Evolutionary conservation across 306 rosid genomes (phyloP), one percentile per base, ranked within the genome.

Genomic region (Vigna mungo): DNA sequence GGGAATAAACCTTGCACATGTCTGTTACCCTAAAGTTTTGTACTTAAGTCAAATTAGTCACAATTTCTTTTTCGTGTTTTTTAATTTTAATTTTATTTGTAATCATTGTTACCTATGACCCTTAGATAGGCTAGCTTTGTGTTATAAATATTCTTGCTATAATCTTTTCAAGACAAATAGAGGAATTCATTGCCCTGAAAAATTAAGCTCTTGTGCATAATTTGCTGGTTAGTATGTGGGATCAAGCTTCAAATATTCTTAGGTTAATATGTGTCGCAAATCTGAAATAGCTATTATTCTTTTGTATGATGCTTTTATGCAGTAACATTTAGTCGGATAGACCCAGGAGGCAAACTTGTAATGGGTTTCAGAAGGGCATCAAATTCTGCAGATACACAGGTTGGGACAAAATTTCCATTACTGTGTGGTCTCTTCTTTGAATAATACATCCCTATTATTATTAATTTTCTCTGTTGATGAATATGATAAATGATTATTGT

Each of bases 261-360:
- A n/a, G 46, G 23, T 17, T 53, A 46, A 32, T n/a, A n/a, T 87
- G 21, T 54, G 44, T 23, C 39, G 60, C 46, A 52, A 51, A 59
- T 75, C 59, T 60, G 77, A 77, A 43, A 39, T 71, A 32, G 60
- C 23, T 37, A 27, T 34, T 34, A 34, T 63, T 78, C 49, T 65
- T 47, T 73, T 60, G 13, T 58, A 15, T 66, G 75, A 71, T 85
- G 59, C 64, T 47, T 69, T 59, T 8, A 54, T 83, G 89, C 92
- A 95, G 99, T 95, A 69, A 95, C 97, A 32, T 95, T 95, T 81
- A 95, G 97, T 80, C 93, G 96, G 84, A 92, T 88, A 85, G 97
- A 92, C 77, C 99, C 99, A 13, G 99, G 96, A 67, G 90, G 89
- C 30, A 90, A 88, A 85, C 95, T 95, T 86, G 90, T 95, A 71